Base-by-base conservation (phyloP, 768 basidiomycete genomes). In the Agrocybe praecox region DNA sequence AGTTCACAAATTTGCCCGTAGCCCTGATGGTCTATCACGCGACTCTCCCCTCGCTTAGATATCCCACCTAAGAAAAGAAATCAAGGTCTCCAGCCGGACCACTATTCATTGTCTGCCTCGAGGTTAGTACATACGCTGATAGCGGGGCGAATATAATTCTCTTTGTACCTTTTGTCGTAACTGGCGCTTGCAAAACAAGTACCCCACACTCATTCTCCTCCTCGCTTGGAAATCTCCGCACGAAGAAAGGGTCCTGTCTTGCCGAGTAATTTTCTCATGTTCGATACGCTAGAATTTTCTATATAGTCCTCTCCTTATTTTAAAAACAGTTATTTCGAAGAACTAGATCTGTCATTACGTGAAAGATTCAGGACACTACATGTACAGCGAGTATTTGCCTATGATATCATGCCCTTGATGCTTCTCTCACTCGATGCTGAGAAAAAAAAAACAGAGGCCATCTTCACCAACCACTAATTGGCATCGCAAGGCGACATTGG, bases 1-100 rank as follows among this genome's bases (percentile, higher is more conserved):
- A 33, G 58, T 59, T 59, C 58, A 40, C 12, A 59, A 59, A 50
- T 46, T 51, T 59, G 58, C 58, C 58, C 58, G 55, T 46, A 55
- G 43, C 58, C 58, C 58, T 59, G 32, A 36, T 47, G 17, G 33
- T 47, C 53, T 49, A 59, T 59, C 58, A 59, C 58, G 53, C 53
- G 58, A 59, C 58, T 47, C 57, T 32, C 49, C 40, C 52, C 29
- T 55, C 53, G 53, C 58, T 59, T 55, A 55, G 53, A 52, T 55
- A 49, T 59, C 49, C 53, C 58, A 59, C 52, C 48, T n/a, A n/a
- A n/a, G n/a, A n/a, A n/a, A n/a, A n/a, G n/a, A n/a, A n/a, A n/a
- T n/a, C n/a, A 45, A 58, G 46, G 46, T 23, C 52, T 32, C 46
- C 42, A 46, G 36, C 34, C 24, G 51, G 32, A 46, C 52, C 34